Percentiles rank a stretch among this genome's conserved stretches.
These are phyloP conservation scores for Boletus bicolor DNA, from an alignment of 768 basidiomycete genomes.

Conservation along the genomic window DNA sequence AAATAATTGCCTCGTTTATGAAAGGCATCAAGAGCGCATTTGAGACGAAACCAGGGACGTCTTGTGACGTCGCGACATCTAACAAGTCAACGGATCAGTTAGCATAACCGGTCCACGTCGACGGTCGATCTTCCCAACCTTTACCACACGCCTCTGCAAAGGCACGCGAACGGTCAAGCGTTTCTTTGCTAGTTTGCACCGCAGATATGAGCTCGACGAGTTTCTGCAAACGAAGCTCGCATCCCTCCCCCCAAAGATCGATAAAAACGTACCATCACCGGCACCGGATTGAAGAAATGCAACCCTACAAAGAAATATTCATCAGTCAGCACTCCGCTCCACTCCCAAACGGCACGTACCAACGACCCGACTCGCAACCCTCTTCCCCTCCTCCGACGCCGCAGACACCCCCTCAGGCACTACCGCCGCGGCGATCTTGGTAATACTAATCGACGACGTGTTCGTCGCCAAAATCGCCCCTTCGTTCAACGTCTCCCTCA, in stretches of 20 bases:
- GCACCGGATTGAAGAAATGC: conserved; percentile 97
- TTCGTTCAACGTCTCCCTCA: conserved; percentile 66
- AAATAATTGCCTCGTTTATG: conserved; percentile 96
- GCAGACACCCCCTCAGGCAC: conserved; percentile 55
- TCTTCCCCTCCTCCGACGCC: conserved; percentile 60
- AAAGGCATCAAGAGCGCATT: conserved; percentile 96
- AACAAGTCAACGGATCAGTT: not conserved
- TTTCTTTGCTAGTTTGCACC: conserved; percentile 80
- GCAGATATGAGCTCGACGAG: conserved; percentile 94
- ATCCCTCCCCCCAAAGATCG: not conserved
- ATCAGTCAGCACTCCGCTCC: not conserved
- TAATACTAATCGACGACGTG: conserved; percentile 92
- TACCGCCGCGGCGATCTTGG: conserved; percentile 85
- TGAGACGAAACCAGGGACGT: conserved; percentile 94
- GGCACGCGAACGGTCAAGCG: conserved; percentile 68
- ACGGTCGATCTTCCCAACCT: conserved; percentile 38
- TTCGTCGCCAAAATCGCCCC: conserved; percentile 86
- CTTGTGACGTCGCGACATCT: conserved; percentile 90
- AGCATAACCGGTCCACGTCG: not conserved
- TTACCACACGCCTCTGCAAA: conserved; percentile 92
- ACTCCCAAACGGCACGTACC: conserved; percentile 43
- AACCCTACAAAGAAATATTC: conserved; percentile 51
- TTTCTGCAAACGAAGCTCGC: conserved; percentile 48
- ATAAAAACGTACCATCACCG: conserved; percentile 72
- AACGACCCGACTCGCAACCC: conserved; percentile 72